A percentile compares a stretch with the other conserved stretches of the same genome.
phyloP scores from a whole-genome alignment of 2,329 filamentous ascomycete species.

The Colletotrichum sp. region DNA sequence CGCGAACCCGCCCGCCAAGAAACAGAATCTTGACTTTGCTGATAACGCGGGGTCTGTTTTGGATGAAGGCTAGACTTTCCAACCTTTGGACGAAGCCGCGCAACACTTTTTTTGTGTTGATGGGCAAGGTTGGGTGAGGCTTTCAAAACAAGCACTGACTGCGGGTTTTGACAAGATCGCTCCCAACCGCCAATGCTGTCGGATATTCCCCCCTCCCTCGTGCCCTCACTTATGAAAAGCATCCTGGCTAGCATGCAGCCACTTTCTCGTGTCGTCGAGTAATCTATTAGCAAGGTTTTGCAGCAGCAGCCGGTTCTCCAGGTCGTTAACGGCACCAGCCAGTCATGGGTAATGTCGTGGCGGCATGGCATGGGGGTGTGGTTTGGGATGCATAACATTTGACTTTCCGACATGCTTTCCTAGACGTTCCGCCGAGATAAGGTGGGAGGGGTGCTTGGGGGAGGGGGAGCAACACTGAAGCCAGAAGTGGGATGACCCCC shows the following conservation, averaged over 20 bases:
- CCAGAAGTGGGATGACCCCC: neutral
- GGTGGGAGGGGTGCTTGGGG: neutral
- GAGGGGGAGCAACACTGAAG: neutral
- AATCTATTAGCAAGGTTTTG: neutral
- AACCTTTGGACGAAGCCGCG: constrained; percentile 5
- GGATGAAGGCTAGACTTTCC: constrained; percentile 4
- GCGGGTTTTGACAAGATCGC: neutral
- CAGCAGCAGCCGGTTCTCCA: neutral
- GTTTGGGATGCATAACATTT: neutral
- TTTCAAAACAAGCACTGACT: neutral
- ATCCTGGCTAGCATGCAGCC: neutral
- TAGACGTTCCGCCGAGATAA: neutral
- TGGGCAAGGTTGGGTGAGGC: neutral
- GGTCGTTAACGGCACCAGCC: neutral
- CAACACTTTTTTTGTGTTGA: neutral
- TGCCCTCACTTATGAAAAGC: neutral
- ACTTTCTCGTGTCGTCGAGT: neutral
- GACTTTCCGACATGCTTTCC: constrained; percentile 9
- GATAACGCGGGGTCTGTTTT: constrained; percentile 19
- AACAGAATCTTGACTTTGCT: constrained; percentile 3
- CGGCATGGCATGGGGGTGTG: neutral
- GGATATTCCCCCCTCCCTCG: neutral
- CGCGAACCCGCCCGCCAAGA: neutral
- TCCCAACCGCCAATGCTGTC: neutral
- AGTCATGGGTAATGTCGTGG: neutral